Conservation (phyloP, 2,329 filamentous ascomycete genomes). For the Colletotrichum camelliae region DNA sequence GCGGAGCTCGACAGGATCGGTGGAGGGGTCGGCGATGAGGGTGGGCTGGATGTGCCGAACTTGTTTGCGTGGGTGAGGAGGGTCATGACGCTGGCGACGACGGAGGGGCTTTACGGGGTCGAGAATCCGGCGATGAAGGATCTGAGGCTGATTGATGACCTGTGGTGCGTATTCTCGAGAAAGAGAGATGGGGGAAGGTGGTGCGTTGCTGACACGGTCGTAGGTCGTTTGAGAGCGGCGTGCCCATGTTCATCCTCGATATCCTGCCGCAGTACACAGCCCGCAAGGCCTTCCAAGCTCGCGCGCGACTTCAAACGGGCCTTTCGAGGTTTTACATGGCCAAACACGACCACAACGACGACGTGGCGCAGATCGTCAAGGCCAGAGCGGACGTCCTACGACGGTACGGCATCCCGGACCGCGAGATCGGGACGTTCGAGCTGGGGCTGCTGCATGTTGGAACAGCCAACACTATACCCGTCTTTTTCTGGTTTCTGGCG, state of each 20-base stretch:
- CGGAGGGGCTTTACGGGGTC: constrained; percentile 45
- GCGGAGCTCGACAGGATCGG: neutral
- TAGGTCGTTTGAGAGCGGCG: constrained; percentile 32
- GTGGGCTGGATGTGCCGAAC: constrained; percentile 33
- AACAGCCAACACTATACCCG: constrained; percentile 39
- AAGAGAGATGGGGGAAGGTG: neutral
- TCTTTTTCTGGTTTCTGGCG: constrained; percentile 38
- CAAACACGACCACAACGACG: constrained; percentile 28
- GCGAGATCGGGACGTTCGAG: constrained; percentile 34
- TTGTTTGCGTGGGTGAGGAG: constrained; percentile 43
- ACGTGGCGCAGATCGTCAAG: constrained; percentile 29
- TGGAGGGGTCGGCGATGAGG: neutral
- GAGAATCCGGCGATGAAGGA: constrained; percentile 42
- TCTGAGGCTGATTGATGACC: constrained; percentile 34
- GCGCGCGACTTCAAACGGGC: constrained; percentile 24
- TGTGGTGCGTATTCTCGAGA: constrained; percentile 29
- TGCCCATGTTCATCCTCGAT: constrained; percentile 30
- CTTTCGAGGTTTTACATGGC: constrained; percentile 34
- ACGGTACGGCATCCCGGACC: constrained; percentile 29
- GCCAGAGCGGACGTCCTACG: constrained; percentile 29
- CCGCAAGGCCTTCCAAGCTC: constrained; percentile 32
- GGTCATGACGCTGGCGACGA: constrained; percentile 41
- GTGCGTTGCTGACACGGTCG: neutral
- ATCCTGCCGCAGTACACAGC: constrained; percentile 33
- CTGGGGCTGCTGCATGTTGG: constrained; percentile 31